Evolutionary conservation across 192 early-diverging fungal genomes (phyloP).

Genomic region (Coemansia sp.): DNA sequence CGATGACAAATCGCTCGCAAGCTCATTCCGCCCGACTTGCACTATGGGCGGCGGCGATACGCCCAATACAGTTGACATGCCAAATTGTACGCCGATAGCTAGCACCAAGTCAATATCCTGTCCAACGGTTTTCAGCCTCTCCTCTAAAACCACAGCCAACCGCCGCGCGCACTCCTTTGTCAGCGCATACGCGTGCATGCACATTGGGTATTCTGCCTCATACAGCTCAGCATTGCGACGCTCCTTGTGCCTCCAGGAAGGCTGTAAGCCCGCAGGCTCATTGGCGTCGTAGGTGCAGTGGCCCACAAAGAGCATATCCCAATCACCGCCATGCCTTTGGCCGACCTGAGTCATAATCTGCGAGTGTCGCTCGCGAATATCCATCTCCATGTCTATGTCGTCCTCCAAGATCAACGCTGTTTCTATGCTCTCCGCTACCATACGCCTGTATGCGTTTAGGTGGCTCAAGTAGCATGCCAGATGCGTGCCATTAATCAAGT

Average conservation of each 20-base stretch:
- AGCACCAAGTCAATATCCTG: slow-evolving; percentile 37
- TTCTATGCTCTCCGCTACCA: slow-evolving; percentile 26
- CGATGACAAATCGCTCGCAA: slow-evolving; percentile 26
- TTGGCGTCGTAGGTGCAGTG: slow-evolving; percentile 41
- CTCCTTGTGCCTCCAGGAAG: too few species aligned
- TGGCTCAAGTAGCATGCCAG: slow-evolving; percentile 49
- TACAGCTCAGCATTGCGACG: slow-evolving; percentile 15
- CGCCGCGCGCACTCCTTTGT: slow-evolving; percentile 30
- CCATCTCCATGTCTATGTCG: slow-evolving; percentile 47
- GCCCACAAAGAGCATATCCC: slow-evolving; percentile 54
- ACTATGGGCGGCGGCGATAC: slow-evolving; percentile 35
- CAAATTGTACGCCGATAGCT: slow-evolving; percentile 27
- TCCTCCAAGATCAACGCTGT: slow-evolving; percentile 38
- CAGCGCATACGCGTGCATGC: slow-evolving; percentile 47
- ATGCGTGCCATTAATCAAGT: slow-evolving; percentile 32
- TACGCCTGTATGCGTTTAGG: slow-evolving; percentile 15
- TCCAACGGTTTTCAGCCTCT: slow-evolving; percentile 24
- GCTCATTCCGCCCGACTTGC: slow-evolving; percentile 31
- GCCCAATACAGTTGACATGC: slow-evolving; percentile 24
- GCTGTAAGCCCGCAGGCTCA: slow-evolving; percentile 4
- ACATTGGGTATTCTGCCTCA: slow-evolving; percentile 41
- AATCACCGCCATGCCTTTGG: slow-evolving; percentile 14
- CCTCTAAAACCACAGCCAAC: slow-evolving; percentile 32
- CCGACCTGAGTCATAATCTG: slow-evolving; percentile 18
- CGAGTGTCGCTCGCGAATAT: slow-evolving; percentile 22